Evolutionary conservation across 1,284 basidiomycete species (phyloP), one percentile per base, ranked within the genome.

Genomic region (Tylopilus sp.): DNA sequence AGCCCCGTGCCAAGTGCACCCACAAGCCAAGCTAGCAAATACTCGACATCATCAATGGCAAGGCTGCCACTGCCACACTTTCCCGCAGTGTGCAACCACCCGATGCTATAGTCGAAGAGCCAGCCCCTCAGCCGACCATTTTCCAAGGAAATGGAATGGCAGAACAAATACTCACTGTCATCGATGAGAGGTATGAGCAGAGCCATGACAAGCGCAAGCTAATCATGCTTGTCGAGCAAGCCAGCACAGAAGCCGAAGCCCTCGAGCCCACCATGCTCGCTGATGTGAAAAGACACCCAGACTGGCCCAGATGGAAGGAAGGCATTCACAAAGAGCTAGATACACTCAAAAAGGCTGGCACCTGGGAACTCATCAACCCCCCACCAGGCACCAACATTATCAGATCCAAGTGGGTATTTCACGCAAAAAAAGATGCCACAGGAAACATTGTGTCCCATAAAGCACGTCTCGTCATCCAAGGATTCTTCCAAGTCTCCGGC

Each of bases 391-490:
- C 37, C 0, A 61, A 63, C 9, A 5, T 65, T 0, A 43, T 68
- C 0, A 57, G 63, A 4, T 61, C 51, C 1, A 63, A 61, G 13
- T 77, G 73, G 73, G 73, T 76, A 1, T 75, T 72, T 53, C 58
- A 54, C n/a, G 47, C 61, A 11, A 69, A 67, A 24, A 72, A 71
- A 37, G 58, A 67, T 25, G 57, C 72, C 3, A 53, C 58, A 5
- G 60, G 72, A 0, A 62, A 69, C 1, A 39, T 73, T 13, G 43
- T 62, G 13, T 56, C 64, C 4, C 63, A 68, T 60, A 79, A 79
- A 42, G 76, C 71, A 0, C 53, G 67, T 2, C 65, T 79, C 0
- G 69, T 78, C 0, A 73, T 73, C 0, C 67, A 74, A 24, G 78
- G 76, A 0, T 79, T 72, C 54, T 60, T 62, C n/a, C n/a, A n/a